A percentile compares a stretch with the other conserved stretches of the same genome.
Conservation (phyloP, 2,329 filamentous ascomycete genomes). For the Fusarium beomiforme region DNA sequence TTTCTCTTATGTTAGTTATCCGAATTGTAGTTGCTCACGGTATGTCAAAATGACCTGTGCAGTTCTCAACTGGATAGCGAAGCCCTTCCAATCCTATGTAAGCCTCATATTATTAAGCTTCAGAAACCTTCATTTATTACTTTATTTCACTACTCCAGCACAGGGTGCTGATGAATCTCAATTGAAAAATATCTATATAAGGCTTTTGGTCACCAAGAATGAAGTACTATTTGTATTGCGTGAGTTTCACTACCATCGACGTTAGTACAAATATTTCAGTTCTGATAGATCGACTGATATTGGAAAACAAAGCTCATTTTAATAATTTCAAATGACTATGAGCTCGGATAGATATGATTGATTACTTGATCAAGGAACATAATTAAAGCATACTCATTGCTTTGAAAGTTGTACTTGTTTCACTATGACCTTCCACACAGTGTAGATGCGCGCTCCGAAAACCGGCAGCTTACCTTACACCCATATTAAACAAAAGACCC, state of each 20-base stretch:
- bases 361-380: neutral
- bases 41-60: too few relatives aligned
- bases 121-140: too few relatives aligned
- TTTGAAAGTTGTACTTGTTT: neutral
- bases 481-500: neutral
- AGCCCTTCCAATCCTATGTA: too few relatives aligned
- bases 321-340: too few relatives aligned
- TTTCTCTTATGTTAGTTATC: too few relatives aligned
- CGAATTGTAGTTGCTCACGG: too few relatives aligned
- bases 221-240: neutral
- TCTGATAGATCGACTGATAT: neutral
- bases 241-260: neutral
- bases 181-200: too few relatives aligned
- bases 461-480: neutral
- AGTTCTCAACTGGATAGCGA: too few relatives aligned
- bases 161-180: too few relatives aligned
- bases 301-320: rapidly evolving
- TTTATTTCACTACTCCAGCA: too few relatives aligned
- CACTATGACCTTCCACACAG: neutral
- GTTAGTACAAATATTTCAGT: neutral
- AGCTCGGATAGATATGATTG: rapidly evolving
- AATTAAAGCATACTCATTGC: neutral
- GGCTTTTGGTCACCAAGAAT: too few relatives aligned
- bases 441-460: conserved; percentile 10
- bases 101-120: too few relatives aligned